Base-by-base conservation (phyloP, 2,329 filamentous ascomycete genomes). In the Aspergillus versicolor region DNA sequence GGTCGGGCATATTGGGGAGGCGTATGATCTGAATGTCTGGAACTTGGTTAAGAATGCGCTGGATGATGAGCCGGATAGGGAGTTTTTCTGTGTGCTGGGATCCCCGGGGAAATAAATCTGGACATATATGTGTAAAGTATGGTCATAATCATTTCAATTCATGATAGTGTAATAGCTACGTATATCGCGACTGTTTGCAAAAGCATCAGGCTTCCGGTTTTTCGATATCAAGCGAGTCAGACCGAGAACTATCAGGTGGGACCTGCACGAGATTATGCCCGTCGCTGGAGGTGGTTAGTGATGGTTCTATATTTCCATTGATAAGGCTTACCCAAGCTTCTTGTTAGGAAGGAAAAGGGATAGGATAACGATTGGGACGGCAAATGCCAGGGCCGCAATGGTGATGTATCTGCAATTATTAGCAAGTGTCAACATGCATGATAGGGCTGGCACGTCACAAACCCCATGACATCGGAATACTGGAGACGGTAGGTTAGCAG, bases 21-120 rank as follows among this genome's bases (percentile, higher is more conserved):
- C 70, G 11, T 75, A 73, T 62, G 73, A 75, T 59, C 42, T 67
- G 59, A 74, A 75, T 58, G 71, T 74, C 11, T 74, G 73, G 73
- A 71, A 74, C 54, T 46, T 74, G 65, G 72, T 75, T 12, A 68
- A 67, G 58, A 74, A 75, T 56, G 72, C 69, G 15, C 50, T 75
- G 54, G 67, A 72, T 47, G 64, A 61, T 9, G 66, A 64, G 9
- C 68, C 67, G 11, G 27, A 66, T 19, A 54, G 67, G 24, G 41
- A 64, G 44, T 72, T 73, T 49, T 6, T 63, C 8, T 73, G 70
- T 57, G 27, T 69, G 44, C 7, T 66, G 38, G 70, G 70, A 2
- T 68, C 69, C 1, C 68, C 70, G 1, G 67, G 69, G n/a, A 71
- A 65, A 50, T 67, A 63, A 44, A 19, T 1, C 22, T 45, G 32